Evolutionary conservation across 805 yeast genomes (phyloP), one percentile per base, ranked within the genome.

Genomic region (Brettanomyces bruxellensis): DNA sequence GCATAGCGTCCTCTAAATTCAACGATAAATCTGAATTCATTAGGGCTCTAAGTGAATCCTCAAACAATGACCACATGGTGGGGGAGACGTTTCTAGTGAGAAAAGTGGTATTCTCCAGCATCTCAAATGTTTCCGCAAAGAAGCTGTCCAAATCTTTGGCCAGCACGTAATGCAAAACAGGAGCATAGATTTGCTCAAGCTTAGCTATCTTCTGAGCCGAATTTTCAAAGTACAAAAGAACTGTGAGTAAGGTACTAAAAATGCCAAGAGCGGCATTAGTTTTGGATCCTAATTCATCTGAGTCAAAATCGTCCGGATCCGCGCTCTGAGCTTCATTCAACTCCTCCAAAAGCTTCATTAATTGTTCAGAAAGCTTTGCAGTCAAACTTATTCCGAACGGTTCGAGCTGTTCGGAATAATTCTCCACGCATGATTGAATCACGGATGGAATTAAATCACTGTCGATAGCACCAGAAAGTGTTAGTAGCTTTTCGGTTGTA

Each of bases 381-480:
- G 66, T 66, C 53, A 85, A 65, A 47, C 80, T 81, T 28, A 79
- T 75, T 25, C 96, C 95, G 62, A 88, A 91, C 25, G 99, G 98
- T 51, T 90, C 93, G 54, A 91, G 71, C 64, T 91, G 95, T 52
- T 82, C 86, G 4, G 95, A 75, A 64, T 84, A 93, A 48, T 77
- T 79, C 59, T 90, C 96, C 30, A 91, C 97, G 60, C 93, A 83
- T 56, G 90, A 96, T 69, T 91, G 98, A 83, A 91, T 88, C 5
- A 91, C 96, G 24, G 83, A 85, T 23, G 95, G 79, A 28, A 93
- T 75, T 2, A 89, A 77, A 59, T 93, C 99, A 48, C 84, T 80
- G 57, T 91, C 99, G 52, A 90, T 79, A 48, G 81, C 81, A 57
- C 86, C 83, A 4, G 95, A 81, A 41, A 91, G 66, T 8, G 74